Percentiles rank a stretch among this genome's conserved stretches.
Conservation (phyloP, 208 protist genomes). For the Wallacemonas collosoma region DNA sequence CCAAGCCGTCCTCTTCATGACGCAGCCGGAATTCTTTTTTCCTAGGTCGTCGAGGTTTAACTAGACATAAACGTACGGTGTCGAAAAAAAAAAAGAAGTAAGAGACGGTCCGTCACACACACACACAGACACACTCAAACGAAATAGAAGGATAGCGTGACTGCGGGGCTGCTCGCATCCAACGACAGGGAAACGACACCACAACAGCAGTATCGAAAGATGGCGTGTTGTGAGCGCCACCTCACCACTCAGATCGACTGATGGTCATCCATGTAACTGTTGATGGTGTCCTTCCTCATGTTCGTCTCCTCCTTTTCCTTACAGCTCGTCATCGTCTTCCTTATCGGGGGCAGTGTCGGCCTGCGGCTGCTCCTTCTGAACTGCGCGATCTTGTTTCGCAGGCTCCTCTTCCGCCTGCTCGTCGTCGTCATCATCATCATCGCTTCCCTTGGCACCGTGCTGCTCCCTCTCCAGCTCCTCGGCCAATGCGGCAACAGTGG, state of each 20-base stretch:
- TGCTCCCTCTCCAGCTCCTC: constrained; percentile 21
- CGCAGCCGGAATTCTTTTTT: background rate
- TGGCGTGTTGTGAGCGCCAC: background rate
- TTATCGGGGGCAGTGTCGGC: background rate
- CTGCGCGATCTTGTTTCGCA: constrained; percentile 21
- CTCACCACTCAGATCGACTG: background rate
- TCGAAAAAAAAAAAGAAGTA: background rate
- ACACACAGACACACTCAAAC: too few relatives aligned
- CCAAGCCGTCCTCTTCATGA: too few relatives aligned
- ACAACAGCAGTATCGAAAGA: background rate
- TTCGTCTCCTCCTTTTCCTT: constrained; percentile 15
- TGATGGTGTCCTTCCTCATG: background rate
- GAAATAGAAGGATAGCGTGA: too few relatives aligned
- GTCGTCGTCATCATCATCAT: constrained; percentile 1
- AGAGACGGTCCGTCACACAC: too few relatives aligned
- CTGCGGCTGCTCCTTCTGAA: constrained; percentile 11
- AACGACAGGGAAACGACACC: too few relatives aligned
- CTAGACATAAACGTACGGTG: background rate
- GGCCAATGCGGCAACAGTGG: constrained; percentile 24
- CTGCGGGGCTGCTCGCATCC: too few relatives aligned
- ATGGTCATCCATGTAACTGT: background rate
- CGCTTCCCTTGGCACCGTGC: background rate
- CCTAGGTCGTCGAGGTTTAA: background rate
- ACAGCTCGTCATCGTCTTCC: constrained; percentile 23
- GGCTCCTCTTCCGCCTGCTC: background rate